Evolutionary conservation across 1,284 basidiomycete genomes (phyloP).

Genomic region (Puccinia novopanici): DNA sequence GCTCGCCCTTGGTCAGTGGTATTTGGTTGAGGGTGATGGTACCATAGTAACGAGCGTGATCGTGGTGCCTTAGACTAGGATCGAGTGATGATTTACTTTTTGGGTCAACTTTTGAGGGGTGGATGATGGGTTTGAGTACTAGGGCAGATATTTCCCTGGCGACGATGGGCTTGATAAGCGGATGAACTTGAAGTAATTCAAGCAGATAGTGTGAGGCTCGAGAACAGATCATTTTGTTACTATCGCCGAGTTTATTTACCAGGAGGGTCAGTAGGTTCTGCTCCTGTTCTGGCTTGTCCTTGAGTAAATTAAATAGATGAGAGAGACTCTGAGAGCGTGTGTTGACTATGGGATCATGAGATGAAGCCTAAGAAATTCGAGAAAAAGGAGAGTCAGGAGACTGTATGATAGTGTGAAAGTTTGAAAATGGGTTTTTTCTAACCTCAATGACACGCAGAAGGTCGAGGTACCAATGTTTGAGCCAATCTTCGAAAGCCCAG

Average conservation of each 20-base stretch:
- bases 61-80: slow-evolving; percentile 56
- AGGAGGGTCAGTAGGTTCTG: slow-evolving; percentile 89
- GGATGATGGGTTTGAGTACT: slow-evolving; percentile 68
- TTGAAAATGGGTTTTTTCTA: no score
- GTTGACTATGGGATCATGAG: slow-evolving; percentile 83
- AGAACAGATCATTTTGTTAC: slow-evolving; percentile 82
- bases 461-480: slow-evolving; percentile 95
- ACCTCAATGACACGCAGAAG: slow-evolving; percentile 88
- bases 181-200: slow-evolving; percentile 84
- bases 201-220: slow-evolving; percentile 86
- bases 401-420: no score
- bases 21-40: slow-evolving; percentile 93
- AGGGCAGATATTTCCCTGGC: slow-evolving; percentile 82
- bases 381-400: no score
- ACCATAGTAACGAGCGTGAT: slow-evolving; percentile 83
- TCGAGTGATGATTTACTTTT: slow-evolving; percentile 59
- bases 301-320: slow-evolving; percentile 73
- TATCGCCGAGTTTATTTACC: slow-evolving; percentile 95
- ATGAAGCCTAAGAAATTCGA: slow-evolving; percentile 67
- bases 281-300: slow-evolving; percentile 93
- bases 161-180: slow-evolving; percentile 88
- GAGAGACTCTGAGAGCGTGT: slow-evolving; percentile 76
- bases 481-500: slow-evolving; percentile 94
- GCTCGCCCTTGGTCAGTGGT: slow-evolving; percentile 72
- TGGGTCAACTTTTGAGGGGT: slow-evolving; percentile 54